These are phyloP conservation scores for Aspergillus alliaceus DNA, from an alignment of 2,329 filamentous ascomycete species.

Conservation along the genomic window DNA sequence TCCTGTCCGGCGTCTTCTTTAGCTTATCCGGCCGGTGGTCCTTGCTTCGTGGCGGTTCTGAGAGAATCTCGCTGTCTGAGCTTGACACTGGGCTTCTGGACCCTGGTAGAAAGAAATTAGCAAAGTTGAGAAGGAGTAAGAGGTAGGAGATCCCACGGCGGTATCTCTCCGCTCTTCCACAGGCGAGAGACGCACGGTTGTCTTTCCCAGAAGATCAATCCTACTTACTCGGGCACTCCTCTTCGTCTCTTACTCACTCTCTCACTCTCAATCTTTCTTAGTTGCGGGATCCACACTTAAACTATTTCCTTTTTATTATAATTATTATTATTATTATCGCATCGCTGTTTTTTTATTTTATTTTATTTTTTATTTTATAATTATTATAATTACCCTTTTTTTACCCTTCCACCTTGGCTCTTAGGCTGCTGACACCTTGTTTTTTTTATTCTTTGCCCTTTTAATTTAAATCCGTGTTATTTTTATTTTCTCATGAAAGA, in stretches of 20 bases:
- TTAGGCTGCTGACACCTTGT: conserved; percentile 8
- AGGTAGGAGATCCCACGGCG: conserved; percentile 8
- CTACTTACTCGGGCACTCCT: conserved; percentile 3
- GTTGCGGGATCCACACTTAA: conserved; percentile 14
- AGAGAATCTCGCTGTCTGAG: conserved; percentile 17
- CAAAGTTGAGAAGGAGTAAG: conserved; percentile 1
- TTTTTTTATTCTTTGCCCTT: conserved; percentile 1
- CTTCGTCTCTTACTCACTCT: conserved; percentile 1
- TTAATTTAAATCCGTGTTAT: conserved; percentile 11
- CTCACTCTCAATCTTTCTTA: neutral
- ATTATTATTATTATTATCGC: neutral
- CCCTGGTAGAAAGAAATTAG: conserved; percentile 7
- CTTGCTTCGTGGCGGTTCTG: conserved; percentile 25
- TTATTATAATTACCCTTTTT: conserved; percentile 10
- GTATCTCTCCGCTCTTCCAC: conserved; percentile 19
- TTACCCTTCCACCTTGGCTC: conserved; percentile 6
- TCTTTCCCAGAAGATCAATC: conserved; percentile 15
- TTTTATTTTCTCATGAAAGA: conserved; percentile 10
- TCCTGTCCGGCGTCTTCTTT: conserved; percentile 17
- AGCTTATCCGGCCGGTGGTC: conserved; percentile 21
- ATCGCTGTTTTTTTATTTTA: neutral
- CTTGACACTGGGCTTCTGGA: conserved; percentile 15
- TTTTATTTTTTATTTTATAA: neutral
- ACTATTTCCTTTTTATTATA: conserved; percentile 7
- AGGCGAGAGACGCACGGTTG: conserved; percentile 14